These are phyloP conservation scores for Botryosphaeria dothidea DNA, from an alignment of 2,329 filamentous ascomycete genomes.

Conservation along the genomic window DNA sequence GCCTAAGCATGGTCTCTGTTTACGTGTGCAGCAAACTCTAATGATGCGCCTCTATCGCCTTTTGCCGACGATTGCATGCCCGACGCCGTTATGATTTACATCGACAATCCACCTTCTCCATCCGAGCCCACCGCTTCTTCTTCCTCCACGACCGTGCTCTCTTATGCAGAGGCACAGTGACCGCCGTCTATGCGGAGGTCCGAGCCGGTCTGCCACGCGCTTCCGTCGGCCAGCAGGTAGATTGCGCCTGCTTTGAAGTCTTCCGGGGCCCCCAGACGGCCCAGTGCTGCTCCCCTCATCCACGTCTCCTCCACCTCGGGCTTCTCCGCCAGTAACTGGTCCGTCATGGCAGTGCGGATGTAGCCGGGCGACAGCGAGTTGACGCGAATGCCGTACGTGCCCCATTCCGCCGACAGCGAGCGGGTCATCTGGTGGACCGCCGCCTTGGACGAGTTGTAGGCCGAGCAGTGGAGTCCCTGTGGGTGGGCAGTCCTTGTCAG, in stretches of 20 bases:
- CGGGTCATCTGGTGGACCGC: conserved; percentile 55
- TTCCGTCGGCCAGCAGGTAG: conserved; percentile 39
- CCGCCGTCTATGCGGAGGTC: conserved; percentile 47
- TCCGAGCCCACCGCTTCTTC: background rate
- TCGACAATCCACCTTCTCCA: background rate
- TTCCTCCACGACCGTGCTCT: background rate
- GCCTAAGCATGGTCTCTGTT: background rate
- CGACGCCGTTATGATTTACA: background rate
- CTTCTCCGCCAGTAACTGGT: conserved; percentile 32
- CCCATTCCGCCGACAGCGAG: conserved; percentile 57
- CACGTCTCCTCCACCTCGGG: conserved; percentile 34
- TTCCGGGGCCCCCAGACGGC: conserved; percentile 33
- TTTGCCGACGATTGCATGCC: background rate
- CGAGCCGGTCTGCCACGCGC: conserved; percentile 65
- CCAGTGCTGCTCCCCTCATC: conserved; percentile 25
- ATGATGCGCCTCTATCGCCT: background rate
- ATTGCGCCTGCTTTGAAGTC: conserved; percentile 29
- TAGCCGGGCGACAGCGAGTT: conserved; percentile 57
- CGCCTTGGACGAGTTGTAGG: conserved; percentile 58
- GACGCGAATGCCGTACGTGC: conserved; percentile 46
- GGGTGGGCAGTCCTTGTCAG: background rate
- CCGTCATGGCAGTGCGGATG: conserved; percentile 48
- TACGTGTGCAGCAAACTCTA: background rate
- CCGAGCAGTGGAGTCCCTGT: conserved; percentile 42
- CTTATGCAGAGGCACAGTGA: conserved; percentile 33